Conservation (phyloP, 192 early-diverging fungal species). For the Gigaspora rosea region DNA sequence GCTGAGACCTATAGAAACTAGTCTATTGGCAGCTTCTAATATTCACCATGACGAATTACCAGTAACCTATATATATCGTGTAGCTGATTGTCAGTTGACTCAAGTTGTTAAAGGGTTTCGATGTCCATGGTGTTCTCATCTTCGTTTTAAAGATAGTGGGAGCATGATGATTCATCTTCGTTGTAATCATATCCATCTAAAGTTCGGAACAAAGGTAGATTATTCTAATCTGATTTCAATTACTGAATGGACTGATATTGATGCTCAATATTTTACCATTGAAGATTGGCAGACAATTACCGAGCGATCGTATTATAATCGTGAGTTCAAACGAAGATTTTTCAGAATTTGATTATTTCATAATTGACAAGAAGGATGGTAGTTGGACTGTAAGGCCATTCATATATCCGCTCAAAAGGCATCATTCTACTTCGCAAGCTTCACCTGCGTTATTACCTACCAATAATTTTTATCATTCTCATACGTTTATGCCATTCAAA, state of each 20-base stretch:
- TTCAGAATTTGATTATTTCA: conserved; percentile 26
- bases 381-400: conserved; percentile 19
- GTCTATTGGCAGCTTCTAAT: neutral
- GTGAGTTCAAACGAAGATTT: conserved; percentile 21
- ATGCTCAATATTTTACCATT: neutral
- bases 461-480: conserved; percentile 30
- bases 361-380: conserved; percentile 10
- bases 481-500: conserved; percentile 28
- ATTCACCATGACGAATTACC: neutral
- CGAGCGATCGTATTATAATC: conserved; percentile 20
- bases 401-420: conserved; percentile 3
- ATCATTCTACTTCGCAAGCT: neutral
- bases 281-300: conserved; percentile 21
- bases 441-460: conserved; percentile 5
- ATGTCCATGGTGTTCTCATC: conserved; percentile 23
- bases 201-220: conserved; percentile 24
- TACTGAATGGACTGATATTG: neutral
- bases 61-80: conserved; percentile 21
- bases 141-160: neutral
- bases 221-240: neutral
- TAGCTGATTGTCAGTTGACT: conserved; percentile 22
- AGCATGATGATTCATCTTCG: conserved; percentile 13
- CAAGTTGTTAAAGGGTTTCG: conserved; percentile 15
- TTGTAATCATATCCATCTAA: conserved; percentile 26
- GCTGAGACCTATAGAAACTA: neutral